Evolutionary conservation across 768 basidiomycete species (phyloP).

Genomic region (Symmetrospora coprosmae): DNA sequence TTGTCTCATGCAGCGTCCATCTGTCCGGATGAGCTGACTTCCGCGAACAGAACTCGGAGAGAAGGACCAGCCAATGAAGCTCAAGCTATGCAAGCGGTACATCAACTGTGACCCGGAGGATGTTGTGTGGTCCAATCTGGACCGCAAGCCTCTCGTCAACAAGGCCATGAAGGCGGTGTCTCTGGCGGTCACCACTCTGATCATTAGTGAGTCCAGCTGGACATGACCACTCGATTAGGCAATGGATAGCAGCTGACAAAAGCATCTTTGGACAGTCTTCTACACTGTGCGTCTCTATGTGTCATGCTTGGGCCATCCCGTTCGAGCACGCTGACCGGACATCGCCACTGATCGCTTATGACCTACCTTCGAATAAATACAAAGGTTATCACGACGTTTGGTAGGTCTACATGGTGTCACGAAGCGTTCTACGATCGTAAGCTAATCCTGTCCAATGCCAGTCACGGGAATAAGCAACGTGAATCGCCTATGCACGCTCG

Average conservation of each 20-base stretch:
- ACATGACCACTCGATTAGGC: too few species aligned
- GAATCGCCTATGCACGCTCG: slow-evolving; percentile 49
- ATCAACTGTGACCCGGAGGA: slow-evolving; percentile 73
- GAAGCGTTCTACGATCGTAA: too few species aligned
- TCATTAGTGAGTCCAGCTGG: too few species aligned
- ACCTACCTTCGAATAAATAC: too few species aligned
- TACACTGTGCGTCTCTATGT: too few species aligned
- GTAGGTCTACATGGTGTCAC: too few species aligned
- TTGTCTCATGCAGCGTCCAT: too few species aligned
- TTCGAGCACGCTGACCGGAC: too few species aligned
- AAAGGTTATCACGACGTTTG: too few species aligned
- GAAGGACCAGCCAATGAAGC: not conserved
- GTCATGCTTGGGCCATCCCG: slow-evolving; percentile 85
- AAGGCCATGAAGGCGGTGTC: slow-evolving; percentile 53
- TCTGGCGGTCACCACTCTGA: slow-evolving; percentile 60
- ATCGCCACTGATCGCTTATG: slow-evolving; percentile 66
- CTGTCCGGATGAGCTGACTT: not conserved
- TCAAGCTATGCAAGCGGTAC: slow-evolving; percentile 64
- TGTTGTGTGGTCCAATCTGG: slow-evolving; percentile 70
- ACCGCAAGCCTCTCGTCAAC: slow-evolving; percentile 74
- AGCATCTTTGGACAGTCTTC: too few species aligned
- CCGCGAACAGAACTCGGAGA: not conserved
- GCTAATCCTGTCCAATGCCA: slow-evolving; percentile 48
- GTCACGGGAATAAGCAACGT: slow-evolving; percentile 54
- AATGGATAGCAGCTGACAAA: too few species aligned